phyloP scores from a whole-genome alignment of 768 basidiomycete genomes.

The Amanita phalloides region DNA sequence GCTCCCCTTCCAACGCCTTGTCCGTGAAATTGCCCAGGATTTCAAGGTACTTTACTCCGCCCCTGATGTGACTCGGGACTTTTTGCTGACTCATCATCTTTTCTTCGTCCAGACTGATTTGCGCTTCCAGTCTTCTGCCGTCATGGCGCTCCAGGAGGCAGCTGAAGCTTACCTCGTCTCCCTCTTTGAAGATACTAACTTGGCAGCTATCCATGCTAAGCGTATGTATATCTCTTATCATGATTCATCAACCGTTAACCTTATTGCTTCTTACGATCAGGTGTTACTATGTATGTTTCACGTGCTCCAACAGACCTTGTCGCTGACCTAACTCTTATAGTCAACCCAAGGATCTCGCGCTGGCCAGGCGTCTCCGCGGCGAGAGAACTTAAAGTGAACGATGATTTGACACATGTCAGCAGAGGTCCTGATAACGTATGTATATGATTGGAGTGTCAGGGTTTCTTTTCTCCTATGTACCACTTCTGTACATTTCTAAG shows the following conservation, averaged over 20 bases:
- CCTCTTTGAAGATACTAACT: slow-evolving; percentile 82
- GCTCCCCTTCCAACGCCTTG: slow-evolving; percentile 98
- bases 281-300: slow-evolving; percentile 45
- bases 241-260: neutral
- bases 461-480: neutral
- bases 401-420: neutral
- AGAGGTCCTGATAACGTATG: neutral
- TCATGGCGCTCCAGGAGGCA: slow-evolving; percentile 90
- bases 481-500: slow-evolving; percentile 1
- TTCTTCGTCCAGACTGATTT: slow-evolving; percentile 54
- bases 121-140: slow-evolving; percentile 93
- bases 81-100: slow-evolving; percentile 5
- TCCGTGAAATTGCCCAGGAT: slow-evolving; percentile 94
- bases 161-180: slow-evolving; percentile 85
- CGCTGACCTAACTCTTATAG: slow-evolving; percentile 23
- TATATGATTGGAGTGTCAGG: neutral
- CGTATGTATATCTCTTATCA: slow-evolving; percentile 25
- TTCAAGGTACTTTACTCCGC: slow-evolving; percentile 58
- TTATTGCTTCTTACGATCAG: slow-evolving; percentile 11
- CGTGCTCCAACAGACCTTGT: neutral
- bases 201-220: slow-evolving; percentile 87
- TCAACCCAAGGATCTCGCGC: slow-evolving; percentile 84
- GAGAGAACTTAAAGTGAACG: slow-evolving; percentile 54
- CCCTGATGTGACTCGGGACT: slow-evolving; percentile 3
- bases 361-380: slow-evolving; percentile 79